These are phyloP conservation scores for Phytophthora capsici DNA, from an alignment of 352 stramenopile genomes.

Conservation along the genomic window DNA sequence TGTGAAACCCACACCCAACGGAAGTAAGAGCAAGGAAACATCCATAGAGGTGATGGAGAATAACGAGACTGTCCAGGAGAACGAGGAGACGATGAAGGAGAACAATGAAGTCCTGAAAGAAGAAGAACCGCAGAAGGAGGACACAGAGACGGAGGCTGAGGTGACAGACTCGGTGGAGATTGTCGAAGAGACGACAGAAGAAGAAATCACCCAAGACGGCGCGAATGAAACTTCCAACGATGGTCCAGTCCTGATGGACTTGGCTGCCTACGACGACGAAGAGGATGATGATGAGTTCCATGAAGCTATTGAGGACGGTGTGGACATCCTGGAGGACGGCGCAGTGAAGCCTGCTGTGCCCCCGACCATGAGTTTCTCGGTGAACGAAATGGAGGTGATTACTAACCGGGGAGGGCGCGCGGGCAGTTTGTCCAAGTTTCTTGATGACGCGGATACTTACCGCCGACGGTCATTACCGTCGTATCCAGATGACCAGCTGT, in stretches of 20 bases:
- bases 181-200: constrained; percentile 14
- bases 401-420: constrained; percentile 75
- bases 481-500: constrained; percentile 72
- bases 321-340: constrained; percentile 41
- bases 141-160: not conserved
- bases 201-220: constrained; percentile 2
- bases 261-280: constrained; percentile 30
- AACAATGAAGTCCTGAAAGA: constrained; percentile 2
- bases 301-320: constrained; percentile 46
- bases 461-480: constrained; percentile 76
- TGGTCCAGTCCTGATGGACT: constrained; percentile 28
- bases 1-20: constrained; percentile 1
- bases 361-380: constrained; percentile 73
- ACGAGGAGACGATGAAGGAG: constrained; percentile 3
- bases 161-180: not conserved
- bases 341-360: constrained; percentile 39
- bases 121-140: not conserved
- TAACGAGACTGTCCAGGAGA: not conserved
- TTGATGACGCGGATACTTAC: constrained; percentile 78
- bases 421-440: constrained; percentile 80
- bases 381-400: constrained; percentile 88
- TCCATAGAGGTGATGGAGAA: not conserved
- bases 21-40: constrained; percentile 1
- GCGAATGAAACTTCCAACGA: constrained; percentile 19
- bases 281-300: constrained; percentile 58